Base-by-base conservation (phyloP, 2,329 filamentous ascomycete species). In the Emmonsiellopsis sp. region DNA sequence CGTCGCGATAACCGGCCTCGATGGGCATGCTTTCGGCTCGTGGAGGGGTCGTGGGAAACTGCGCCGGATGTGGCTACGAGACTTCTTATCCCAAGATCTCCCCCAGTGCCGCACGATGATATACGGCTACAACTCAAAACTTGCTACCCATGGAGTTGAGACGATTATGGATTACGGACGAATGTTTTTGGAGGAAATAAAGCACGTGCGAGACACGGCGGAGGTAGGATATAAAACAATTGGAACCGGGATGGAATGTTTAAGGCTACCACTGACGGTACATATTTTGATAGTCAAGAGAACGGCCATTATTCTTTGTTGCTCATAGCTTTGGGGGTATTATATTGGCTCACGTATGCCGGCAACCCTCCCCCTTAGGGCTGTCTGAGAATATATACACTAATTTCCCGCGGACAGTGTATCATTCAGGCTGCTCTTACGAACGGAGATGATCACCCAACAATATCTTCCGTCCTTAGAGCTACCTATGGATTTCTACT, bases 271-370 rank as follows among this genome's bases (percentile, higher is more conserved):
- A 7, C 35, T 38, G 13, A 38, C 35, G 35, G 35, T 3, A 38
- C 9, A n/a, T 38, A n/a, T 10, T n/a, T 10, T 38, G 3, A 38
- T 38, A 38, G 35, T n/a, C 13, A 38, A n/a, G 13, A 38, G 3
- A 38, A 38, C 35, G 35, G 13, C 56, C 56, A 15, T 31, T 57
- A 7, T 7, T 58, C 5, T 55, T 57, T 40, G 40, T 58, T 16
- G 56, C 55, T 11, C 56, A 58, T 47, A 58, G 55, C 41, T 49
- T 58, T 20, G 56, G 56, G 26, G 56, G 56, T 4, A 55, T 58
- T 34, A 50, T 58, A 26, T 52, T 57, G 20, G 56, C 15, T 20
- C 42, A 16, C 8, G 42, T 44, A 44, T 16, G 42, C 5, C 20
- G 20, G 20, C 20, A 3, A 26, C 5, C 5, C 20, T 26, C 20